Conservation (phyloP, 805 yeast species). For the Starmerella bacillaris region DNA sequence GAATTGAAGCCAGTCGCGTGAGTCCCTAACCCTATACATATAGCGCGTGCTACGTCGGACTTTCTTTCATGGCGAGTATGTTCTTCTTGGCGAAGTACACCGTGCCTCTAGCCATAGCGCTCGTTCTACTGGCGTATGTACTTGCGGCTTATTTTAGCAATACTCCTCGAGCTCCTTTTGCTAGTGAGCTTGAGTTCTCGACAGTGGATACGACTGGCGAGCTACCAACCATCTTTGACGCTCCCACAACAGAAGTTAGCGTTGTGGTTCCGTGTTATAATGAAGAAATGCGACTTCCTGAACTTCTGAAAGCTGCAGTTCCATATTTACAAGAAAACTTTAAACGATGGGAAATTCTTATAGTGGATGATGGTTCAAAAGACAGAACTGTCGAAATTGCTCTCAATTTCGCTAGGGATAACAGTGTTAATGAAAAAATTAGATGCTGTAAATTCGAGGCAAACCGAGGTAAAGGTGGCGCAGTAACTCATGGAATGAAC, state of each 20-base stretch:
- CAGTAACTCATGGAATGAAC: constrained; percentile 82
- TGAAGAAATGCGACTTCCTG: constrained; percentile 53
- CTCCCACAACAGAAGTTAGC: constrained; percentile 35
- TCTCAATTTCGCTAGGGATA: constrained; percentile 35
- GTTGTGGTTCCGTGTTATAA: constrained; percentile 90
- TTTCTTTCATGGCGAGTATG: background rate
- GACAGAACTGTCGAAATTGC: constrained; percentile 69
- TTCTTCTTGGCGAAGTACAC: background rate
- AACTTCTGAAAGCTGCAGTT: constrained; percentile 26
- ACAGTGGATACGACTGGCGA: constrained; percentile 3
- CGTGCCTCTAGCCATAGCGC: background rate
- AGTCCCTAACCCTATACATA: background rate
- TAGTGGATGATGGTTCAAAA: constrained; percentile 81
- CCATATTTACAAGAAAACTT: constrained; percentile 30
- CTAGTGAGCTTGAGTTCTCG: constrained; percentile 7
- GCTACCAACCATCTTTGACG: constrained; percentile 14
- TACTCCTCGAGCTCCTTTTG: constrained; percentile 7
- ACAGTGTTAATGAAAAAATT: constrained; percentile 40
- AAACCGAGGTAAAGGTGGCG: constrained; percentile 93
- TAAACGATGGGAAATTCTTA: constrained; percentile 47
- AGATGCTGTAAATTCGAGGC: constrained; percentile 50
- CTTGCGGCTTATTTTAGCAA: constrained; percentile 7
- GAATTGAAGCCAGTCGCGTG: no score
- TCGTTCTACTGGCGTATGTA: background rate
- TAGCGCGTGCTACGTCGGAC: background rate